Evolutionary conservation across 2,329 filamentous ascomycete species (phyloP).

Genomic region (Microcera coccophila): DNA sequence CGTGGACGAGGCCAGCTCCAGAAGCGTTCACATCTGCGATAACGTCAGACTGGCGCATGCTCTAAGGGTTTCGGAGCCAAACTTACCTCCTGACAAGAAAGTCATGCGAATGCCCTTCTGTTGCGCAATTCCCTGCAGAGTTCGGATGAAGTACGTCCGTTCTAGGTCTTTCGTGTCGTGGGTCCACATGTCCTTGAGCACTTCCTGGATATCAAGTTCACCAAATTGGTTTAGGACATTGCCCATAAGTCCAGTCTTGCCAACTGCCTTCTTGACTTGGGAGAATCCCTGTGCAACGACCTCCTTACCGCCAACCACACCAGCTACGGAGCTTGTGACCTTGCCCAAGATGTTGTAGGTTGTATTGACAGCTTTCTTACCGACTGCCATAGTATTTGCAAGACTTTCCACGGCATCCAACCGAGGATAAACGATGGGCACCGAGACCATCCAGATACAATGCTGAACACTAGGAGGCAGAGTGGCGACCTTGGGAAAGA

Average conservation of each 20-base stretch:
- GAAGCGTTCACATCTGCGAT: constrained; percentile 74
- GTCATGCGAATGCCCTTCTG: constrained; percentile 97
- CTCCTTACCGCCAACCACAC: constrained; percentile 91
- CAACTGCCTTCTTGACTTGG: constrained; percentile 92
- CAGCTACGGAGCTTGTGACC: constrained; percentile 89
- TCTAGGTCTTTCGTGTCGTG: constrained; percentile 97
- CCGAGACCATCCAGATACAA: constrained; percentile 92
- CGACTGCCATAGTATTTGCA: constrained; percentile 84
- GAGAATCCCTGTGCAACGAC: constrained; percentile 90
- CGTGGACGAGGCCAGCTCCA: constrained; percentile 89
- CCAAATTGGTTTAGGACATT: constrained; percentile 94
- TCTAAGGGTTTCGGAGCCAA: not conserved
- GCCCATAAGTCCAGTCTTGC: constrained; percentile 93
- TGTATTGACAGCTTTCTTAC: constrained; percentile 94
- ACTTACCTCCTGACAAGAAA: constrained; percentile 80
- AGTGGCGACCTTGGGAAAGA: constrained; percentile 92
- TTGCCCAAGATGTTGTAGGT: constrained; percentile 96
- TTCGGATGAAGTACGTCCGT: constrained; percentile 92
- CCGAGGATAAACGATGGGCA: constrained; percentile 85
- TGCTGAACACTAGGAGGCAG: constrained; percentile 92
- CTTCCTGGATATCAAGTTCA: constrained; percentile 90
- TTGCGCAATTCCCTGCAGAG: constrained; percentile 88
- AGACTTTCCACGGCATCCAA: constrained; percentile 89
- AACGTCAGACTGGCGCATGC: not conserved
- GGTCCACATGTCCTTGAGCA: constrained; percentile 95